A percentile compares a stretch with the other conserved stretches of the same genome.
These are phyloP conservation scores for Filosporella fistucella DNA, from an alignment of 495 filamentous ascomycete genomes.

Conservation along the genomic window DNA sequence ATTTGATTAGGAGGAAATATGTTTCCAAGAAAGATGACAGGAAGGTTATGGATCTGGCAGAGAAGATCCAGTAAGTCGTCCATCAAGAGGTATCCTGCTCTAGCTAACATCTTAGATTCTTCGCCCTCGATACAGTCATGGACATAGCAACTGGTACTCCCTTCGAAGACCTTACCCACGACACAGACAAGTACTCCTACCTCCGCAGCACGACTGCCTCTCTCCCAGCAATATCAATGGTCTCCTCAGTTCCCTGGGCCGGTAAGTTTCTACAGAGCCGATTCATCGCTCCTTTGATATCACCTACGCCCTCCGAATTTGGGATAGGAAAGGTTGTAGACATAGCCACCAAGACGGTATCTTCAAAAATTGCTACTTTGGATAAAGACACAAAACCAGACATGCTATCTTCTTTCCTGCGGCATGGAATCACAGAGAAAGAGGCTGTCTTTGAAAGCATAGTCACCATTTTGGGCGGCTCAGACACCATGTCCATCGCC, in stretches of 20 bases:
- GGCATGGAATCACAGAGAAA: conserved; percentile 33
- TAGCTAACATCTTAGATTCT: too few species aligned
- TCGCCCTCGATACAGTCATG: conserved; percentile 46
- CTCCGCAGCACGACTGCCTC: conserved; percentile 25
- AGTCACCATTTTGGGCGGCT: conserved; percentile 50
- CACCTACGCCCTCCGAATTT: conserved; percentile 37
- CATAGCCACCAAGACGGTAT: conserved; percentile 10
- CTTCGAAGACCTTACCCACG: conserved; percentile 41
- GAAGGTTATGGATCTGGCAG: conserved; percentile 37
- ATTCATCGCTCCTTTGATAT: neutral
- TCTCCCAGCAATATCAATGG: conserved; percentile 10
- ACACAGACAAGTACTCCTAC: conserved; percentile 46
- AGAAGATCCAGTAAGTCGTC: conserved; percentile 34
- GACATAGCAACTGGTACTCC: conserved; percentile 45
- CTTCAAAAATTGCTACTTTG: neutral
- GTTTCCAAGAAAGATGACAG: conserved; percentile 22
- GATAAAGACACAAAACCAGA: conserved; percentile 27
- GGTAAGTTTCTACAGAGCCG: neutral
- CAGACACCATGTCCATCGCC: conserved; percentile 57
- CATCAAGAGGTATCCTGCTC: too few species aligned
- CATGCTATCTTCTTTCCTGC: conserved; percentile 42
- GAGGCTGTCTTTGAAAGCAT: conserved; percentile 36
- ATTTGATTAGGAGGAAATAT: conserved; percentile 31
- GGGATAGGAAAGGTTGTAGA: conserved; percentile 44
- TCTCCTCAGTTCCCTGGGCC: neutral